Evolutionary conservation across 495 filamentous ascomycete genomes (phyloP), one percentile per base, ranked within the genome.

Genomic region (Hypoxylon trugodes): DNA sequence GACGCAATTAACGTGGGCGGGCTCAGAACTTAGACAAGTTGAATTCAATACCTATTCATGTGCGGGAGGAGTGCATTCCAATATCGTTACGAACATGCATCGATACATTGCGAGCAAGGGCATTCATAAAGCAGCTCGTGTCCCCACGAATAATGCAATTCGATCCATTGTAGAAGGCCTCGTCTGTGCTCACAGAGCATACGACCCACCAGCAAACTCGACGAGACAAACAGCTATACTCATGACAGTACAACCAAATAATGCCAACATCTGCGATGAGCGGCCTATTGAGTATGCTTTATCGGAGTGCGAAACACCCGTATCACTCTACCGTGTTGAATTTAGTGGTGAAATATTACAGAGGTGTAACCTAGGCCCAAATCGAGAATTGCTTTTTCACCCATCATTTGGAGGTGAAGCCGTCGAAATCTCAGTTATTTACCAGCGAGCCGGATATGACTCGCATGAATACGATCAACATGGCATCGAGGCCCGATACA

Each of bases 21-120:
- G 12, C 52, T 60, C 28, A 73, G 82, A 3, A 72, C 75, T 93
- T 49, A 91, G 87, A 65, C 90, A 93, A 73, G 89, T 93, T 24
- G 90, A 93, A 60, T 93, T 93, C 73, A 93, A 93, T 69, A 93
- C 90, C 13, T 91, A 92, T 45, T 89, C 90, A 5, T 89, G 89
- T n/a, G 92, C 90, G 0, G 91, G 92, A 60, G 90, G 88, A 13
- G 86, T 87, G 1, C 79, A 92, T 9, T 86, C 90, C 10, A 79
- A 80, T 33, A 80, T 81, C 42, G 87, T 90, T 26, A 81, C 87
- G 6, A 74, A 78, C 9, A 76, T 93, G 58, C 90, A 93, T 47
- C 61, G 61, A 37, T 60, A 74, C 43, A 48, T 76, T 4, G 37
- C 66, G 13, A 22, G 25, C 18, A 56, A 65, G 36, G 66, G 61